phyloP scores from a whole-genome alignment of 1,139 yeast genomes.

The Candida tunisiensis region DNA sequence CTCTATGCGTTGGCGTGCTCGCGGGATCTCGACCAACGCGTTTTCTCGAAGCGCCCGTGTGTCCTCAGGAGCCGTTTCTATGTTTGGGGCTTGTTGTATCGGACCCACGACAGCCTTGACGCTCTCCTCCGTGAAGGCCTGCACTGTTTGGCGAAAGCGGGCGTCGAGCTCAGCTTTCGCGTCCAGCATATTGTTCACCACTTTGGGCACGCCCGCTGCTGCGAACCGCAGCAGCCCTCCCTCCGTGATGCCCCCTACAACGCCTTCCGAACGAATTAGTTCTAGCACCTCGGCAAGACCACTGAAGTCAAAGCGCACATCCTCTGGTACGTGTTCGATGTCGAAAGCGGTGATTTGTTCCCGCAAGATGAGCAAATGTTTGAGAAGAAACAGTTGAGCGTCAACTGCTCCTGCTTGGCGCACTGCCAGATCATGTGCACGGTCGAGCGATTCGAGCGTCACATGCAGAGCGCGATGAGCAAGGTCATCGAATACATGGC shows the following conservation, averaged over 20 bases:
- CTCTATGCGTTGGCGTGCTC: constrained; percentile 32
- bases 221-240: constrained; percentile 41
- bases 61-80: constrained; percentile 14
- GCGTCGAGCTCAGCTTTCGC: constrained; percentile 64
- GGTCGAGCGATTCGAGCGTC: constrained; percentile 42
- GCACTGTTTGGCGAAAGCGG: constrained; percentile 55
- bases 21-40: constrained; percentile 35
- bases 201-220: constrained; percentile 59
- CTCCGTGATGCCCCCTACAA: constrained; percentile 8
- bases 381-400: constrained; percentile 49
- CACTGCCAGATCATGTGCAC: constrained; percentile 30
- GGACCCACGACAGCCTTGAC: constrained; percentile 17
- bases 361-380: constrained; percentile 53
- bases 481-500: constrained; percentile 69
- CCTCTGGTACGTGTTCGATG: constrained; percentile 56
- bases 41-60: constrained; percentile 29
- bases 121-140: constrained; percentile 35
- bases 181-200: constrained; percentile 75
- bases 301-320: constrained; percentile 64
- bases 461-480: constrained; percentile 80
- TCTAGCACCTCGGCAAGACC: constrained; percentile 39
- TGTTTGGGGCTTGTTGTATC: constrained; percentile 14
- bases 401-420: constrained; percentile 31
- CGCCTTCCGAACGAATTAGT: constrained; percentile 21
- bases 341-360: constrained; percentile 66